Evolutionary conservation across 805 yeast species (phyloP), one percentile per base, ranked within the genome.

Genomic region (Gaillardinia entomophila): DNA sequence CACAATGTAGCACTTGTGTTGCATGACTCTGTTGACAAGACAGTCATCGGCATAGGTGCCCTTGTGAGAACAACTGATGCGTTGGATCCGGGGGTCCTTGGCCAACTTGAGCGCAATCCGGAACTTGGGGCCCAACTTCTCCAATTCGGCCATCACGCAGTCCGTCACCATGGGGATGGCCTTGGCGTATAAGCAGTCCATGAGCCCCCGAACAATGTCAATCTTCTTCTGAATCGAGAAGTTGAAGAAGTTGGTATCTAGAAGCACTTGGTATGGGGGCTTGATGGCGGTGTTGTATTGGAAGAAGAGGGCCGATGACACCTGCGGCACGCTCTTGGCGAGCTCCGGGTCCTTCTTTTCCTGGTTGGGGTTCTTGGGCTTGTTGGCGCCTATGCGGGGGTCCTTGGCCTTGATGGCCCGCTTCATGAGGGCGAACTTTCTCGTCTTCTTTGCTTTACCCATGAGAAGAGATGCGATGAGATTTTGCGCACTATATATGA

Each of bases 1-100:
- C 24, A 92, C 97, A 35, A 92, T 89, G 51, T 78, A 92, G 61
- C 98, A 92, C 56, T 92, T 92, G 63, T 92, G 97, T 52, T 90
- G 97, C 57, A 90, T 73, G 5, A 92, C 95, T 47, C 98, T 72
- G 55, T 83, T 79, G 12, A 92, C 97, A 6, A 92, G 56, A 59
- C 98, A 92, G 60, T 92, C 98, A 77, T 92, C 98, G 18, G 98
- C 98, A 67, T 92, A 92, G 0, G 96, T 90, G 19, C 98, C 98
- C 47, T 82, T 84, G 53, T 92, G 98, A 8, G 90, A 69, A 52
- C 98, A 92, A 27, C 79, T 85, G 30, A 92, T 68, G 39, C 97
- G 72, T 46, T 85, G 74, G 24, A 92, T 82, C 49, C 97, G 71
- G 27, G 97, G 96, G 55, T 92, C 98, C 45, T 85, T 82, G 15